Base-by-base conservation (phyloP, 148 eudicot species). In the Amaranthus palmeri region DNA sequence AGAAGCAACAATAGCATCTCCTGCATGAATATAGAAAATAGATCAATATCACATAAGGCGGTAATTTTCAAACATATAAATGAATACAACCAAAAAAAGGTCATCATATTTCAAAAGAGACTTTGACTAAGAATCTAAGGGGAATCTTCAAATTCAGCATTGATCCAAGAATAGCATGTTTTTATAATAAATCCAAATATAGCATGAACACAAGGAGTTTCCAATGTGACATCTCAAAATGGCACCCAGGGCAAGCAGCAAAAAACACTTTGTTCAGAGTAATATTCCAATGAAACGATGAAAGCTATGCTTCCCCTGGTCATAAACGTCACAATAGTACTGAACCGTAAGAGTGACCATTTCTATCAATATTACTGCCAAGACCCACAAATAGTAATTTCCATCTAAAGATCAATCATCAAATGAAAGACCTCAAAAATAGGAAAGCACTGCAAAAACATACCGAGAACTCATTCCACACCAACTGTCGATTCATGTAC, bases 401-500 rank as follows among this genome's bases (percentile, higher is more conserved):
- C 59, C 53, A 56, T 25, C 44, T 57, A 17, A 64, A 43, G 49
- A 57, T 65, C n/a, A 67, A 67, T 10, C 10, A 46, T 50, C 47
- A 65, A 72, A 18, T 67, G 63, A 65, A 68, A 67, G 67, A 62
- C 44, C 70, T 51, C 25, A 44, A 10, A 5, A 61, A 62, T 2
- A 64, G 52, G 17, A 46, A 45, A 48, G 44, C 55, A 73, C n/a
- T 5, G 18, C 61, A 46, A 71, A 66, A 46, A 74, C 25, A 76
- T 93, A 93, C 98, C 84, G 98, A 95, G 74, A 91, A 91, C 80
- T 95, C 98, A 77, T 95, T 95, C 98, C 98, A 95, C 67, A 95
- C 98, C 77, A 95, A 86, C 76, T 91, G 98, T 71, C 98, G 91
- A 74, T 95, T 95, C 98, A 95, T 95, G 81, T 95, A 95, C 84